A percentile compares a stretch with the other conserved stretches of the same genome.
These are phyloP conservation scores for Blastobotrys attinorum DNA, from an alignment of 805 yeast species.

Conservation along the genomic window DNA sequence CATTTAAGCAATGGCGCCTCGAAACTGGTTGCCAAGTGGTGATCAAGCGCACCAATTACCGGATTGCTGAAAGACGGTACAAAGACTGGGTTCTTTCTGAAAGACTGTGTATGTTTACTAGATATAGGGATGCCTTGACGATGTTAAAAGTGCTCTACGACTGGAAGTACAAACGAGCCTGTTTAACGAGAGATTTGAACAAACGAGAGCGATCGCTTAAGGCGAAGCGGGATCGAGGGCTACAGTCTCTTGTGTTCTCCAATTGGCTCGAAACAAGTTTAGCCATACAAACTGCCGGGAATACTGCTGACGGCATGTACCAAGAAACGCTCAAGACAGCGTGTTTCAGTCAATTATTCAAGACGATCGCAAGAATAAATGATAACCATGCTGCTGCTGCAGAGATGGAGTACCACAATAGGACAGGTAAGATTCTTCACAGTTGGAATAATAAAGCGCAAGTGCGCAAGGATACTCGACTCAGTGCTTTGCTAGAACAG, in stretches of 20 bases:
- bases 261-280: background rate
- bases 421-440: background rate
- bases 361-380: background rate
- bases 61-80: constrained; percentile 3
- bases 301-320: background rate
- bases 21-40: constrained; percentile 1
- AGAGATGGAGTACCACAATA: background rate
- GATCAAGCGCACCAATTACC: background rate
- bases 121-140: constrained; percentile 2
- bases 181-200: background rate
- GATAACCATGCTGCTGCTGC: background rate
- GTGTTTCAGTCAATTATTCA: background rate
- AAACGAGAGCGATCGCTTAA: background rate
- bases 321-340: background rate
- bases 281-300: background rate
- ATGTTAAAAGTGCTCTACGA: background rate
- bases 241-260: no score
- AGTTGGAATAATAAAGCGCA: background rate
- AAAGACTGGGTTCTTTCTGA: constrained; percentile 10
- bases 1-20: constrained; percentile 11
- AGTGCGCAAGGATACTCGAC: background rate
- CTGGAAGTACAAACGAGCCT: background rate
- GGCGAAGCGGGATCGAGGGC: background rate
- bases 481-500: background rate
- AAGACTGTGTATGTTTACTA: constrained; percentile 2